Evolutionary conservation across 2,329 filamentous ascomycete genomes (phyloP).

Genomic region (Botrytis byssoidea): DNA sequence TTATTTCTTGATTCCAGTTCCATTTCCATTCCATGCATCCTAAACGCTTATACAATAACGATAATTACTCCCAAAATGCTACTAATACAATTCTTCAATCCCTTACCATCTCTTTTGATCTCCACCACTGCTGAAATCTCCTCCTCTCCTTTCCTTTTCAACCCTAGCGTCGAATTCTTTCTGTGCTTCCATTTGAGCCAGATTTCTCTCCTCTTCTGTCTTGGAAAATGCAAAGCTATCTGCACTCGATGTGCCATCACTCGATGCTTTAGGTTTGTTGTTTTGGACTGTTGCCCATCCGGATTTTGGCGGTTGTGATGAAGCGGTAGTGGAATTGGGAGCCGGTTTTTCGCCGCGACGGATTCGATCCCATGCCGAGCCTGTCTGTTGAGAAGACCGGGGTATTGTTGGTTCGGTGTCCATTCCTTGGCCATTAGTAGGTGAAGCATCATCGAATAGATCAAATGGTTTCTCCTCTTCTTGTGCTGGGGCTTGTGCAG

Average conservation of each 20-base stretch:
- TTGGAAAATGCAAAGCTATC: constrained; percentile 35
- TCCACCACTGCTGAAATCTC: constrained; percentile 32
- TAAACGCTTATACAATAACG: not conserved
- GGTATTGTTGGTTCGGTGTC: constrained; percentile 20
- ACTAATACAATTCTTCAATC: not conserved
- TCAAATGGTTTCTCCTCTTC: constrained; percentile 29
- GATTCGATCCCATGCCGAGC: constrained; percentile 39
- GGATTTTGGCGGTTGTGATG: constrained; percentile 17
- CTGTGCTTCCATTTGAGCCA: constrained; percentile 34
- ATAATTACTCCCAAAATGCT: not conserved
- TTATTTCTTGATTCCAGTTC: not conserved
- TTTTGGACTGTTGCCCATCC: constrained; percentile 25
- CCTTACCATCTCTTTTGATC: constrained; percentile 33
- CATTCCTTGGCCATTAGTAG: constrained; percentile 31
- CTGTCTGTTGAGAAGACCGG: not conserved
- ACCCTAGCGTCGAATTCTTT: constrained; percentile 39
- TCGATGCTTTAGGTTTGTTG: constrained; percentile 19
- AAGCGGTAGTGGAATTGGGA: constrained; percentile 11
- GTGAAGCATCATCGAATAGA: constrained; percentile 37
- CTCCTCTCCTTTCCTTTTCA: constrained; percentile 37
- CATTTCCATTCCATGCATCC: not conserved
- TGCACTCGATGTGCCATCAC: constrained; percentile 18
- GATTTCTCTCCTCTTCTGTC: constrained; percentile 28
- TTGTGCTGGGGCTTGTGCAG: constrained; percentile 12
- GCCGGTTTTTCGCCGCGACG: constrained; percentile 29